Evolutionary conservation across 2,329 filamentous ascomycete species (phyloP), one percentile per base, ranked within the genome.

Genomic region (Penicillium occitanis): DNA sequence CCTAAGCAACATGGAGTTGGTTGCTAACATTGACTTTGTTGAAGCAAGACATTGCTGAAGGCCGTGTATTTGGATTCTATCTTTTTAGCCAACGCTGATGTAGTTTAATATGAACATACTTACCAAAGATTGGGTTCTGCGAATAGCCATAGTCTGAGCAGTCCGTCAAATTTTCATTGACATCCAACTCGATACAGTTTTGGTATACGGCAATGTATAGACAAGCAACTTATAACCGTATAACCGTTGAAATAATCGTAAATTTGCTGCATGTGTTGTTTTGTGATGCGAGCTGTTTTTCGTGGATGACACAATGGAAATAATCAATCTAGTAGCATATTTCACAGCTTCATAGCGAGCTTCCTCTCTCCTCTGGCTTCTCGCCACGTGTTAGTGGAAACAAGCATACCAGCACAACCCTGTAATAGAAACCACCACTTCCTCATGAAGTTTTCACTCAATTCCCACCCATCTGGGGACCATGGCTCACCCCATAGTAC

Each of bases 401-500:
- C 53, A 42, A 72, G 64, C 51, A 74, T 66, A 28, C 70, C 71
- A 59, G 17, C n/a, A 65, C 71, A 73, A 40, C 71, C 68, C 60
- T 69, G 61, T 59, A 76, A 70, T 35, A 74, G 63, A 67, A 71
- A 75, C 53, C 70, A 71, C 74, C 72, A 76, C 53, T 70, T 70
- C 22, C n/a, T 61, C 57, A 67, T 65, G 69, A 75, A 74, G 8
- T 66, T 48, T 55, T 70, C 69, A 2, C 67, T 68, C n/a, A 75
- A 48, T 46, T 76, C 74, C 73, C 74, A 76, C 0, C 69, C 71
- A 30, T 53, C 65, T 6, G 71, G 64, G 62, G 72, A 70, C 71
- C 72, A 74, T 22, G 73, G 72, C 33, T 68, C 68, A 7, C 72
- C 69, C 74, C 74, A 76, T 44, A 76, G 69, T 63, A 70, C 72